Base-by-base conservation (phyloP, 2,329 filamentous ascomycete genomes). In the Aspergillus hortae region DNA sequence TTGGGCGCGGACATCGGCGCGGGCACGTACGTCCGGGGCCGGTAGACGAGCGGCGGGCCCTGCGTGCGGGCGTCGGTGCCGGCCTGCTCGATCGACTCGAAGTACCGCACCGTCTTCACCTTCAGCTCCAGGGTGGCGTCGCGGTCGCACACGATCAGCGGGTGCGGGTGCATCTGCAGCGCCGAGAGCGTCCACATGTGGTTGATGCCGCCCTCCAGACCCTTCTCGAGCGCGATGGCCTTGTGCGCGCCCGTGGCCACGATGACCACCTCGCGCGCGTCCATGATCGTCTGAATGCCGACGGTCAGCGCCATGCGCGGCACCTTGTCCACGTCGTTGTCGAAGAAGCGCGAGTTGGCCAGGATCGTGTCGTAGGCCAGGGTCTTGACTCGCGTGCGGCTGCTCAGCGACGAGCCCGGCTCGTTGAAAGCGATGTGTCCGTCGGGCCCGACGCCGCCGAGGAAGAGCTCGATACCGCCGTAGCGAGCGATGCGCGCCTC, bases 351-450 rank as follows among this genome's bases (percentile, higher is more conserved):
- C 15, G 87, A 90, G 73, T 95, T 95, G 57, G 89, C 89, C 4
- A 92, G 75, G 54, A 94, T 90, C 2, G 90, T 95, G 72, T 94
- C 90, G 66, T 92, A 91, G 36, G 90, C 88, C 47, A 95, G 76
- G 1, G 90, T 94, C 80, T 94, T 94, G 66, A 94, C 89, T 55
- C 90, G 81, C 11, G 90, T 95, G 44, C 88, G 82, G 51, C 87
- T 90, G 60, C 82, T 81, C 55, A 95, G 75, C 54, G 86, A 90
- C 10, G 88, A 91, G 38, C 89, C 90, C 4, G 90, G 90, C 73
- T 95, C 90, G 72, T 95, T 95, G 80, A 95, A 95, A 45, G 90
- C 90, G 58, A 95, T 90, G 71, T 95, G 90, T 4, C 90, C 90
- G 67, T 95, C 90, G 50, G 89, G 87, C 27, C 90, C 90, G 50